Base-by-base conservation (phyloP, 805 yeast species). In the Candida mattraensis region DNA sequence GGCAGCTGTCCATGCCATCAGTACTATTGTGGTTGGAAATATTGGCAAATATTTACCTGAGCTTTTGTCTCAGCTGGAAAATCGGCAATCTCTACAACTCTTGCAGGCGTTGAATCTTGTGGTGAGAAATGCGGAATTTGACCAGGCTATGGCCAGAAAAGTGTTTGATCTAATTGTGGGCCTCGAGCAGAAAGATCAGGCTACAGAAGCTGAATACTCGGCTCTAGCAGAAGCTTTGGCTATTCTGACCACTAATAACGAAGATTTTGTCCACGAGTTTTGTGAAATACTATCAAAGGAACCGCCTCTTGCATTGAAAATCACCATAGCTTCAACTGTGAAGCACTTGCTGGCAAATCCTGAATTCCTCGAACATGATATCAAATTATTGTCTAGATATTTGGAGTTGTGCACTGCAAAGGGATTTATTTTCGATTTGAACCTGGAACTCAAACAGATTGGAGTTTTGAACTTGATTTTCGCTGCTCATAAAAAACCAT, bases 391-490 rank as follows among this genome's bases (percentile, higher is more conserved):
- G 14, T 45, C 55, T 9, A 44, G 42, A 20, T 52, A 55, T 22
- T 34, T 58, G 13, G 60, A 54, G 24, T 39, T 48, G 15, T 36
- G 56, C 2, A 40, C 61, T 1, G 33, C 56, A 36, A 39, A 35
- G 2, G 40, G 46, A 6, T 54, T 48, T 24, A 40, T 58, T 38
- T 58, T 63, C 33, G 48, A 67, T 52, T 56, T 51, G 3, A 71
- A 69, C 39, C 63, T 81, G 25, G 73, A 67, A n/a, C 66, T 80
- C 33, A 78, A 81, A 39, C 77, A 78, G 54, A 64, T 75, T n/a
- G 70, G 83, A 1, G 64, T 80, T 20, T 70, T 78, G 5, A 76
- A 81, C 15, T 55, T 83, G 27, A 69, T 78, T 8, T 69, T 83
- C 2, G 78, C 80, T 0, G 60, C 80, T 19, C 81, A 78, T 55